A percentile compares a stretch with the other conserved stretches of the same genome.
Conservation (phyloP, 352 stramenopile genomes). For the Thalassiosira oceanica region DNA sequence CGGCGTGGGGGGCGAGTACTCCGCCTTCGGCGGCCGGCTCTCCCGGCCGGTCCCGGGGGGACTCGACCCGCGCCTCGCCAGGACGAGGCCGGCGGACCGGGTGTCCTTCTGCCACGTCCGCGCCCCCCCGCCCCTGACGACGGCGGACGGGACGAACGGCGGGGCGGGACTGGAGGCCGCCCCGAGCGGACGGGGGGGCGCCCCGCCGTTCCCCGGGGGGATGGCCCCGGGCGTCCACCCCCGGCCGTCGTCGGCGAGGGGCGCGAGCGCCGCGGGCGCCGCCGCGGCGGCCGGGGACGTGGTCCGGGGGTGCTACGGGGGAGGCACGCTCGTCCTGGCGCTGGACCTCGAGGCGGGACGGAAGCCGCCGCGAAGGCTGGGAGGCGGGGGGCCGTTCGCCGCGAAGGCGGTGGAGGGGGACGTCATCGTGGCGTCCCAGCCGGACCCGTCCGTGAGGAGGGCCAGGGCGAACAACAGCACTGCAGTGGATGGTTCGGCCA, state of each 20-base stretch:
- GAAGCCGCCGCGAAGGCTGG: background rate
- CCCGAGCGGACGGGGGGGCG: conserved; percentile 12
- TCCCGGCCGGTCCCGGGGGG: background rate
- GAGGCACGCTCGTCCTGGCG: conserved; percentile 64
- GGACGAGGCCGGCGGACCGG: conserved; percentile 34
- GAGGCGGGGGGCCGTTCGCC: background rate
- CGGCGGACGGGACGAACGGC: conserved; percentile 29
- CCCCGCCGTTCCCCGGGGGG: conserved; percentile 13
- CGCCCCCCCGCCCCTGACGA: conserved; percentile 57
- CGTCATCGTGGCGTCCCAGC: conserved; percentile 52
- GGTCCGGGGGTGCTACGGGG: conserved; percentile 48
- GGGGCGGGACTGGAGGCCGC: conserved; percentile 37
- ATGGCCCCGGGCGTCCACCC: background rate
- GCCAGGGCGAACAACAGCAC: too few relatives aligned
- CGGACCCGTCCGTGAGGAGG: too few relatives aligned
- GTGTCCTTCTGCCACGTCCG: conserved; percentile 77
- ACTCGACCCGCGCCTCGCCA: conserved; percentile 11
- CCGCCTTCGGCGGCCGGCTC: background rate
- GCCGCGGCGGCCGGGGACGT: conserved; percentile 31
- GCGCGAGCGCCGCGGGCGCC: conserved; percentile 1
- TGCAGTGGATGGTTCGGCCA: too few relatives aligned
- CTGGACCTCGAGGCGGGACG: conserved; percentile 42
- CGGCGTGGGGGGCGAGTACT: too few relatives aligned
- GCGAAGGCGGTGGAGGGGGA: conserved; percentile 23
- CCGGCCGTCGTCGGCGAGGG: conserved; percentile 40